A percentile compares a stretch with the other conserved stretches of the same genome.
These are phyloP conservation scores for Zygosaccharomyces rouxii DNA, from an alignment of 805 yeast species.

Conservation along the genomic window DNA sequence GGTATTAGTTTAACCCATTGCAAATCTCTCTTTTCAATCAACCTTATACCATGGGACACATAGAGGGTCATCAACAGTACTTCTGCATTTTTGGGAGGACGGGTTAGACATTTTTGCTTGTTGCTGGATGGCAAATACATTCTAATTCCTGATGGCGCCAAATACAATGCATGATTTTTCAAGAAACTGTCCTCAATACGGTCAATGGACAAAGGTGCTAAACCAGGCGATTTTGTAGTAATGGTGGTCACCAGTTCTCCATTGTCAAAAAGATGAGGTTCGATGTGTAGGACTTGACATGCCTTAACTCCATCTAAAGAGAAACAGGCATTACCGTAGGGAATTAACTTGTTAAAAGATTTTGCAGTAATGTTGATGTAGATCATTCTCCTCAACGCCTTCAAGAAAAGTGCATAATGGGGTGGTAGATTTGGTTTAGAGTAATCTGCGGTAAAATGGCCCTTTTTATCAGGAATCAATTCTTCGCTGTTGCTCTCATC, in stretches of 20 bases:
- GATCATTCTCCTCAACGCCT: slow-evolving; percentile 46
- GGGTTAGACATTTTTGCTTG: slow-evolving; percentile 35
- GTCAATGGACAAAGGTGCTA: slow-evolving; percentile 35
- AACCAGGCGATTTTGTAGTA: slow-evolving; percentile 31
- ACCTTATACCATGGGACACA: slow-evolving; percentile 37
- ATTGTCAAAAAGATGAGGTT: slow-evolving; percentile 44
- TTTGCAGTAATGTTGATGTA: slow-evolving; percentile 32
- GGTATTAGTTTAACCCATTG: slow-evolving; percentile 69
- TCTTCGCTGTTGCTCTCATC: slow-evolving; percentile 8
- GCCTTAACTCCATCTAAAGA: slow-evolving; percentile 21
- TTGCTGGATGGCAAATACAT: slow-evolving; percentile 40
- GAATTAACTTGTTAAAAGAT: slow-evolving; percentile 38
- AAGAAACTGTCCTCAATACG: slow-evolving; percentile 22
- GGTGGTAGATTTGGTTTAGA: slow-evolving; percentile 39
- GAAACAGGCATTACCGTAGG: slow-evolving; percentile 48
- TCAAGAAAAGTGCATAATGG: slow-evolving; percentile 44
- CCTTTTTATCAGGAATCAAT: slow-evolving; percentile 28
- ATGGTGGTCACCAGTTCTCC: slow-evolving; percentile 42
- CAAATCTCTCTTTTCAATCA: slow-evolving; percentile 27
- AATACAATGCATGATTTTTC: slow-evolving; percentile 40
- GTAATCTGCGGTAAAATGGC: slow-evolving; percentile 33
- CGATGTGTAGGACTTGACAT: slow-evolving; percentile 40
- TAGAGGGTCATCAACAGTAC: slow-evolving; percentile 37
- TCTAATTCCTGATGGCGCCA: slow-evolving; percentile 55
- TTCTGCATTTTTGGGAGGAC: slow-evolving; percentile 42